These are phyloP conservation scores for Neoboletus brunneissimus DNA, from an alignment of 768 basidiomycete genomes.

Conservation along the genomic window DNA sequence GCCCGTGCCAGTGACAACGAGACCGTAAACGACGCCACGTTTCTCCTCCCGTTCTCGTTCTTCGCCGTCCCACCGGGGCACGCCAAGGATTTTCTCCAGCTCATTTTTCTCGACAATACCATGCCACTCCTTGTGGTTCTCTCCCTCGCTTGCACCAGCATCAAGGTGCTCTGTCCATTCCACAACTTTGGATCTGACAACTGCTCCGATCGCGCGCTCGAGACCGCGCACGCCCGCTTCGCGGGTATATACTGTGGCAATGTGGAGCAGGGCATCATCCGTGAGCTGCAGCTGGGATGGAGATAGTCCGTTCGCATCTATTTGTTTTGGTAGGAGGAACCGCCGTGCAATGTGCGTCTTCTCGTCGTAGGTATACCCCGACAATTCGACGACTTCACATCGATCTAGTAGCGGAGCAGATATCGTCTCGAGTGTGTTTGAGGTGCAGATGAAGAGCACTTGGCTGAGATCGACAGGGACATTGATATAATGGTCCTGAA, in stretches of 20 bases:
- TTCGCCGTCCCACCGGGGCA: constrained; percentile 76
- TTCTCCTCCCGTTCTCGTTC: constrained; percentile 73
- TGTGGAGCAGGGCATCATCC: constrained; percentile 64
- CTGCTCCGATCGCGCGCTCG: constrained; percentile 81
- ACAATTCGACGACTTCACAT: constrained; percentile 82
- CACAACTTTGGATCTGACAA: constrained; percentile 91
- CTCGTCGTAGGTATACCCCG: constrained; percentile 86
- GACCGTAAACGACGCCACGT: constrained; percentile 77
- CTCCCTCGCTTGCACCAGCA: constrained; percentile 15
- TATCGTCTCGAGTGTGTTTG: constrained; percentile 87
- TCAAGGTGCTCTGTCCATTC: constrained; percentile 74
- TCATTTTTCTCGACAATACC: constrained; percentile 62
- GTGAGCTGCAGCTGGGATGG: constrained; percentile 59
- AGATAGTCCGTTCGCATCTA: constrained; percentile 71
- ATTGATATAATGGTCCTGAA: constrained; percentile 87
- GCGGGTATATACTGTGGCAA: constrained; percentile 79
- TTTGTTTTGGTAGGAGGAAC: constrained; percentile 88
- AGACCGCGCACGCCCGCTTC: constrained; percentile 93
- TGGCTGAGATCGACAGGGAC: constrained; percentile 86
- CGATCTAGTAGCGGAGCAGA: constrained; percentile 85
- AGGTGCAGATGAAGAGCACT: constrained; percentile 90
- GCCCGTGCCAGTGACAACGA: constrained; percentile 86
- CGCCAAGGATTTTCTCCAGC: constrained; percentile 81
- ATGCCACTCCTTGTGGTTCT: constrained; percentile 46
- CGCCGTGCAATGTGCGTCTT: constrained; percentile 86